Base-by-base conservation (phyloP, 306 rosid species). In the Cucumis cinereus region DNA sequence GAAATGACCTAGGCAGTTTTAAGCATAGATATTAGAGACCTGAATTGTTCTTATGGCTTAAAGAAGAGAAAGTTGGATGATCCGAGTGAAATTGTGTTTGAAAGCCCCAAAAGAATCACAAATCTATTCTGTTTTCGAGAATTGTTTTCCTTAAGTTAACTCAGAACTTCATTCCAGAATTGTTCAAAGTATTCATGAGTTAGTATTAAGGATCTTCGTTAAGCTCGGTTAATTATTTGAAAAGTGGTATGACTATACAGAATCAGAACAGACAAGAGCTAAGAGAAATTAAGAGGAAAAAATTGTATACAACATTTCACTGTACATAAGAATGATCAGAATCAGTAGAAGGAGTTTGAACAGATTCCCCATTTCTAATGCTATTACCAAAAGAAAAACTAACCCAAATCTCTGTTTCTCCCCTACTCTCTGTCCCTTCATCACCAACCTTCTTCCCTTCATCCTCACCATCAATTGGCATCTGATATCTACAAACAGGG, bases 401-500 rank as follows among this genome's bases (percentile, higher is more conserved):
- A 13, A 91, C 88, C 94, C 89, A 86, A 62, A 90, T 84, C 81
- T 83, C 92, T 71, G 88, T 78, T 52, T 71, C 81, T 20, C 56
- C 28, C 52, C 82, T 83, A 55, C 82, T 82, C 40, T 53, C 88
- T 45, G 78, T 70, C 6, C 43, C 85, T 19, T 73, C 86, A 0
- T 70, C 82, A 0, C 74, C 88, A 8, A 54, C 58, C 83, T 86
- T 91, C 83, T 78, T 91, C 1, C 70, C 84, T 23, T 3, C 76
- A 56, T 80, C 85, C 11, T 50, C 84, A 79, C 88, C 92, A n/a
- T 90, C 92, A 52, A 77, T 75, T 33, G 96, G 97, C 95, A 94
- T 87, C 78, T 60, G 83, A 57, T 74, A 87, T 83, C 99, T 80
- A 62, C 97, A 91, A 45, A 94, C 88, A 56, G 96, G 99, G 77